A percentile compares a stretch with the other conserved stretches of the same genome.
Conservation (phyloP, 1,284 basidiomycete species). For the Apiotrichum mycotoxinovorans region DNA sequence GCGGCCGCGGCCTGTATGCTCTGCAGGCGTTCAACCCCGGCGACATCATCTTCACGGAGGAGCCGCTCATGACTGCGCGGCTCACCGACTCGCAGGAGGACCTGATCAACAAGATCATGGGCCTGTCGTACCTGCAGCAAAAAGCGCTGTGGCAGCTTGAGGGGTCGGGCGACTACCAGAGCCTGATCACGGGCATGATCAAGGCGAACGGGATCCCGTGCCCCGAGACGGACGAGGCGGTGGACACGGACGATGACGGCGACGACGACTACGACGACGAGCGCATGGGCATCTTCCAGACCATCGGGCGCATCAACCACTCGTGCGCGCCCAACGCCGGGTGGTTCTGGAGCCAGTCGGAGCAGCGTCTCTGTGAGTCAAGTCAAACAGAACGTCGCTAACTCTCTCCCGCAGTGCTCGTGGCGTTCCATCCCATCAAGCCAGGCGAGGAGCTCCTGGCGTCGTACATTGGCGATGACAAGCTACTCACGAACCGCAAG, state of each 20-base stretch:
- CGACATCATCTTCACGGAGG: not conserved
- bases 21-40: not conserved
- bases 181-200: not conserved
- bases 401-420: slow-evolving; percentile 20
- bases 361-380: slow-evolving; percentile 10
- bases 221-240: not conserved
- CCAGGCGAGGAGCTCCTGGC: slow-evolving; percentile 21
- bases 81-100: not conserved
- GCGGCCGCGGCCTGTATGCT: slow-evolving; percentile 1
- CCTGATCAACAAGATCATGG: not conserved
- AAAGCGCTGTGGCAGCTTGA: not conserved
- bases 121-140: not conserved
- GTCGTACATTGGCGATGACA: slow-evolving; percentile 12
- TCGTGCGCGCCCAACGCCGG: slow-evolving; percentile 26
- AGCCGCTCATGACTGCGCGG: not conserved
- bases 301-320: slow-evolving; percentile 26
- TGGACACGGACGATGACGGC: not conserved
- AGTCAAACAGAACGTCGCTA: too few relatives aligned
- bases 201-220: slow-evolving; percentile 11
- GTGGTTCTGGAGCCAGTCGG: slow-evolving; percentile 26
- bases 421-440: slow-evolving; percentile 15
- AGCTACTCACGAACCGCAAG: not conserved
- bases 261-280: not conserved
- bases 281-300: slow-evolving; percentile 21
- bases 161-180: not conserved